phyloP scores from a whole-genome alignment of 345 rosid species.

The Brassica incana region DNA sequence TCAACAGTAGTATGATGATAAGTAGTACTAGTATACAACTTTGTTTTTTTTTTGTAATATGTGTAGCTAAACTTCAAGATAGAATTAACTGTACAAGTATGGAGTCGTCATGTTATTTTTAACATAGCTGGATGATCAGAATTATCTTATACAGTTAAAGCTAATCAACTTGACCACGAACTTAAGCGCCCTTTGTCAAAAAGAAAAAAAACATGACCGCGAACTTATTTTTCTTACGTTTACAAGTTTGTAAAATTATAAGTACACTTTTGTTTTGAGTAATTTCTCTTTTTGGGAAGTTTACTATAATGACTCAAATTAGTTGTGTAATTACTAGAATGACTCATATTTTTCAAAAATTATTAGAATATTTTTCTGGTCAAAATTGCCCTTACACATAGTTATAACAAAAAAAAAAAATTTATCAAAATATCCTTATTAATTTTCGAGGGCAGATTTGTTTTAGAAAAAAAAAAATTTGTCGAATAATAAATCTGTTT shows the following conservation, averaged over 20 bases:
- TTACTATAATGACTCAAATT: too few relatives aligned
- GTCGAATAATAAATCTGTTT: too few relatives aligned
- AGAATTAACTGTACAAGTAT: not conserved
- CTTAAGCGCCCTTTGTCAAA: too few relatives aligned
- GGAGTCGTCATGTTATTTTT: not conserved
- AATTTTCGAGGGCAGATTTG: too few relatives aligned
- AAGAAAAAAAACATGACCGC: not conserved
- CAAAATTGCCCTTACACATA: too few relatives aligned
- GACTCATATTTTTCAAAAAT: too few relatives aligned
- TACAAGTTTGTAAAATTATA: not conserved
- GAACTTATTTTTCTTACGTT: slow-evolving; percentile 7
- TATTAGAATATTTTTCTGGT: too few relatives aligned
- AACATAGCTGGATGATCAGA: not conserved
- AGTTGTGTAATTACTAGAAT: too few relatives aligned
- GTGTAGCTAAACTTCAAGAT: not conserved
- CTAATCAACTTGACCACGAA: not conserved
- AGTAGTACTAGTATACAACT: not conserved
- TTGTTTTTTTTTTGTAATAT: not conserved
- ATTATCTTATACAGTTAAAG: not conserved
- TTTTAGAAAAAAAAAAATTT: too few relatives aligned
- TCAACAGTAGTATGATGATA: not conserved
- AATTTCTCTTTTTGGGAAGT: too few relatives aligned
- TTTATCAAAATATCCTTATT: too few relatives aligned
- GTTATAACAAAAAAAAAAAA: too few relatives aligned
- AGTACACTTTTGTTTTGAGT: not conserved